Base-by-base conservation (phyloP, 140 eudicot genomes). In the Erigeron philadelphicus region DNA sequence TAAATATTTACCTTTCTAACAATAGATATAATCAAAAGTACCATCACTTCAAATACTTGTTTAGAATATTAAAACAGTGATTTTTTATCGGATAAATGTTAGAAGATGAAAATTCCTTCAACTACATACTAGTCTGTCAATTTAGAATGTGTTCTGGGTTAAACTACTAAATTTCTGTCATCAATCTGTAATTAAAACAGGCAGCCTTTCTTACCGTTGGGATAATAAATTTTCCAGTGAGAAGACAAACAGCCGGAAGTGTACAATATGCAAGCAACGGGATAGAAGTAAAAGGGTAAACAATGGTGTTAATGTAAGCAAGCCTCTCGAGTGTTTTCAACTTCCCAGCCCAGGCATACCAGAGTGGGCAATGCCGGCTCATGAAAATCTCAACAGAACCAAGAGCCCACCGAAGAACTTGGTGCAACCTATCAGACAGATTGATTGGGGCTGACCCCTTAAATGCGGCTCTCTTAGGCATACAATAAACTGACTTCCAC, bases 381-480 rank as follows among this genome's bases (percentile, higher is more conserved):
- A 87, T 70, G 80, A 89, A 89, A 60, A 89, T 89, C 76, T 89
- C 96, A 68, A 89, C 95, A 3, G 96, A 89, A 54, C 96, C 96
- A 54, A 89, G 91, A 82, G 96, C 96, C 96, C 96, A 89, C 63
- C 96, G 82, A 70, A 86, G 83, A 66, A 89, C 96, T 72, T 89
- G 96, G 78, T 89, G 96, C 95, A 89, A 75, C 83, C 95, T 68
- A 48, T 89, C 96, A 9, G 96, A 87, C 66, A 89, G 68, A 75
- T 89, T 89, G 71, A 89, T 89, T 10, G 96, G 96, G 11, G 96
- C 95, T 15, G 96, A 89, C 73, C 96, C 96, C 64, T 89, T 89
- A 23, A 89, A 89, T 7, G 91, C 91, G 2, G 96, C 79, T 60
- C 96, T 82, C 73, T 87, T 87, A 11, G 96, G 96, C 70, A 75